A percentile compares a stretch with the other conserved stretches of the same genome.
phyloP scores from a whole-genome alignment of 352 stramenopile genomes.

The Phytophthora cactorum region DNA sequence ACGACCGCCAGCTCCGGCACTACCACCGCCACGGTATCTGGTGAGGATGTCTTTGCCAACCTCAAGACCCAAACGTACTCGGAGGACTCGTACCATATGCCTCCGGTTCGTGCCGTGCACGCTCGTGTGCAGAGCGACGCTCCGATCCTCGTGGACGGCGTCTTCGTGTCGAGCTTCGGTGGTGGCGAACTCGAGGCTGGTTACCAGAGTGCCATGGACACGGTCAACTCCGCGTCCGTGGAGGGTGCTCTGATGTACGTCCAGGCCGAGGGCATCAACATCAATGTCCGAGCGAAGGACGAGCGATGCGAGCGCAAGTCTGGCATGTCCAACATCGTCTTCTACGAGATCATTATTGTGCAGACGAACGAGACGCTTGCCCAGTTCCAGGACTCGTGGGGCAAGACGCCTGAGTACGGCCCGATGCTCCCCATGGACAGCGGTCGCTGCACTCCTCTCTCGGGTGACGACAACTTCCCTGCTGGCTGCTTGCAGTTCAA shows the following conservation, averaged over 20 bases:
- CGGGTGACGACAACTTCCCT: slow-evolving; percentile 46
- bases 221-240: slow-evolving; percentile 76
- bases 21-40: slow-evolving; percentile 8
- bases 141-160: slow-evolving; percentile 57
- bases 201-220: slow-evolving; percentile 70
- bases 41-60: slow-evolving; percentile 31
- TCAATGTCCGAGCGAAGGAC: slow-evolving; percentile 46
- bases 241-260: slow-evolving; percentile 85
- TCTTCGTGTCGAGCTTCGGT: slow-evolving; percentile 71
- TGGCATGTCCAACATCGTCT: slow-evolving; percentile 69
- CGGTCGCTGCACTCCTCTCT: slow-evolving; percentile 62
- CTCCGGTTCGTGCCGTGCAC: slow-evolving; percentile 61
- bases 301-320: slow-evolving; percentile 71
- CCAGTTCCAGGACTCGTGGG: slow-evolving; percentile 59
- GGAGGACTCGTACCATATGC: slow-evolving; percentile 63
- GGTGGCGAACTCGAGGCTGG: slow-evolving; percentile 56
- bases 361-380: slow-evolving; percentile 70
- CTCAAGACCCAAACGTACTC: slow-evolving; percentile 46
- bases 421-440: slow-evolving; percentile 73
- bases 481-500: slow-evolving; percentile 71
- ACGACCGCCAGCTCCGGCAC: slow-evolving; percentile 16
- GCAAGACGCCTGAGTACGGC: slow-evolving; percentile 70
- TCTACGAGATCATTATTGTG: slow-evolving; percentile 74
- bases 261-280: slow-evolving; percentile 81
- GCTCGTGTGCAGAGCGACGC: slow-evolving; percentile 77